phyloP scores from a whole-genome alignment of 352 stramenopile species.

The Phytophthora litchii region DNA sequence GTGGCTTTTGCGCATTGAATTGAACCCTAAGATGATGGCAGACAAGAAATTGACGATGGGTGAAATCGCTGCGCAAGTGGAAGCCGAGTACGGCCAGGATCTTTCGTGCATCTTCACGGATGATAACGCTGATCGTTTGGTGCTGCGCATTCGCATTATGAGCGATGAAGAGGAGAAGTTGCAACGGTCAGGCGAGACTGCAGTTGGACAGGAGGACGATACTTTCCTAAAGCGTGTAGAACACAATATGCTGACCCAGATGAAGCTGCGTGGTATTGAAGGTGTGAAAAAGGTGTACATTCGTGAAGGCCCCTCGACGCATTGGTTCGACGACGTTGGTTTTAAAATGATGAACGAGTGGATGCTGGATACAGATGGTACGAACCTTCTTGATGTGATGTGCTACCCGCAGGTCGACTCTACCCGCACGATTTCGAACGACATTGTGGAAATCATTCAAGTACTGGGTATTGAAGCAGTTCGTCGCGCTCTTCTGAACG shows the following conservation, averaged over 20 bases:
- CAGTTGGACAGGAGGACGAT: constrained; percentile 91
- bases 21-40: constrained; percentile 97
- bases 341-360: constrained; percentile 97
- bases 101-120: constrained; percentile 98
- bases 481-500: constrained; percentile 91
- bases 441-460: constrained; percentile 99
- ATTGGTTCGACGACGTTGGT: constrained; percentile 95
- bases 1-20: constrained; percentile 98
- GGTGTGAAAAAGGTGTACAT: constrained; percentile 99
- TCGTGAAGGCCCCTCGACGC: constrained; percentile 93
- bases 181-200: constrained; percentile 80
- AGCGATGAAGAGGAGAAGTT: constrained; percentile 93
- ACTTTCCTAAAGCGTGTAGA: constrained; percentile 98
- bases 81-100: constrained; percentile 94
- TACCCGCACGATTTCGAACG: constrained; percentile 97
- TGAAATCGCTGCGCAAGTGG: constrained; percentile 96
- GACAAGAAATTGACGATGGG: constrained; percentile 98
- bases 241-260: constrained; percentile 96
- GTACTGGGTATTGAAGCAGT: constrained; percentile 94
- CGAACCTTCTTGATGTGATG: constrained; percentile 98
- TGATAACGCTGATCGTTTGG: constrained; percentile 98
- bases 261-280: constrained; percentile 97
- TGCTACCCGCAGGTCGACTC: constrained; percentile 97
- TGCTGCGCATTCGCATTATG: constrained; percentile 97
- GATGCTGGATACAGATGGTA: constrained; percentile 99